These are phyloP conservation scores for Thraustochytrium striatum DNA, from an alignment of 352 stramenopile genomes.

Conservation along the genomic window DNA sequence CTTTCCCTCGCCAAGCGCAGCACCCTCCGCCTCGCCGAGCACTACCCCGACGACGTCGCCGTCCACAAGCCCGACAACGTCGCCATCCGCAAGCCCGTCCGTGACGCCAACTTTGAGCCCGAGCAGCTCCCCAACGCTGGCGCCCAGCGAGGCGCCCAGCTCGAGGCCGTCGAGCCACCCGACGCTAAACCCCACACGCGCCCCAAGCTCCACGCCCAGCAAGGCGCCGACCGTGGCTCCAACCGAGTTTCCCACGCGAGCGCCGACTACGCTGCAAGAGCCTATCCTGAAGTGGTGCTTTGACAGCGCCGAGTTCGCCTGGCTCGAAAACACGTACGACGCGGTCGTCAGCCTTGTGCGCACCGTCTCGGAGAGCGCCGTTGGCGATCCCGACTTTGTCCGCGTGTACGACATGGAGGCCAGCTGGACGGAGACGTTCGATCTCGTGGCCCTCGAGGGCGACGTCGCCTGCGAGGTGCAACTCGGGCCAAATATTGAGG, in stretches of 20 bases:
- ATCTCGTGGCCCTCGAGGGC: no score
- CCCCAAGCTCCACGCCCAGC: no score
- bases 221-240: not conserved
- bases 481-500: no score
- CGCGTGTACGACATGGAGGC: not conserved
- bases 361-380: not conserved
- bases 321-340: constrained; percentile 21
- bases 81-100: no score
- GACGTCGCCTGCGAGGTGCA: no score
- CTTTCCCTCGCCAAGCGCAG: not conserved
- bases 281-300: constrained; percentile 14
- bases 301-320: constrained; percentile 15
- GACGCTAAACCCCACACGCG: not conserved
- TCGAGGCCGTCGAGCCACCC: not conserved
- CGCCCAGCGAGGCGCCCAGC: not conserved
- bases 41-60: not conserved
- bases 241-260: not conserved
- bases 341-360: not conserved
- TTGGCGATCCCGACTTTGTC: constrained; percentile 2
- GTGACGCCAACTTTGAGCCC: no score
- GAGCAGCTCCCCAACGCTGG: not conserved
- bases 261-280: constrained; percentile 15
- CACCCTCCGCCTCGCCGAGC: not conserved
- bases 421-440: constrained; percentile 19
- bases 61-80: not conserved